Percentiles rank a stretch among this genome's conserved stretches.
Evolutionary conservation across 1,139 yeast genomes (phyloP).

Genomic region (Magnusiomyces suaveolens): DNA sequence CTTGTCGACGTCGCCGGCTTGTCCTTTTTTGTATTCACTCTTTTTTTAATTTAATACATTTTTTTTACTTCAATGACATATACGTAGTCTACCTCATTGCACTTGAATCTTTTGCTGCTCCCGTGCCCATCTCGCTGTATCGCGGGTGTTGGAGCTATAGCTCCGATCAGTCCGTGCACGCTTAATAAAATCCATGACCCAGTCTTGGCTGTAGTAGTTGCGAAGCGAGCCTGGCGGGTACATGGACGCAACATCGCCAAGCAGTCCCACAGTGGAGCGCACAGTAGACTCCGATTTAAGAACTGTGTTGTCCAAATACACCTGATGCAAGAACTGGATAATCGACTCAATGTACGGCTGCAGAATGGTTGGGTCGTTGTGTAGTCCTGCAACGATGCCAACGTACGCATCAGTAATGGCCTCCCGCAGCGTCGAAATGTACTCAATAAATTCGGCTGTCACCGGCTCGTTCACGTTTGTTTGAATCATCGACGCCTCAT

Average conservation of each 20-base stretch:
- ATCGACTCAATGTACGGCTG: conserved; percentile 58
- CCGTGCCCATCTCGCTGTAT: conserved; percentile 94
- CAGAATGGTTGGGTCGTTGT: conserved; percentile 56
- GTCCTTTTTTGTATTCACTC: too few relatives aligned
- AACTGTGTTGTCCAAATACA: conserved; percentile 53
- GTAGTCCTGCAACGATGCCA: conserved; percentile 84
- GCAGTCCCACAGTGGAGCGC: conserved; percentile 72
- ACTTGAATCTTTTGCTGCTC: conserved; percentile 64
- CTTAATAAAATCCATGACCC: conserved; percentile 73
- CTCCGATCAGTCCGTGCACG: conserved; percentile 55
- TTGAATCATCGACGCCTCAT: conserved; percentile 45
- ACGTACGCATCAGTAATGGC: conserved; percentile 90
- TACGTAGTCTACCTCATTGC: too few relatives aligned
- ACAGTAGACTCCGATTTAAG: conserved; percentile 55
- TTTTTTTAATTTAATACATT: too few relatives aligned
- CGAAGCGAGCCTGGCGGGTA: conserved; percentile 71
- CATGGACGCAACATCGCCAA: conserved; percentile 89
- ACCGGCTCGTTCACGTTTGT: background rate
- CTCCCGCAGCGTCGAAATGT: conserved; percentile 62
- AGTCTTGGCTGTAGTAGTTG: conserved; percentile 53
- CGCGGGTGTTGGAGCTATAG: conserved; percentile 60
- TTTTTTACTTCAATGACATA: too few relatives aligned
- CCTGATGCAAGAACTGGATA: conserved; percentile 54
- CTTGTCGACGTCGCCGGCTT: too few relatives aligned
- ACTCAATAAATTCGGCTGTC: conserved; percentile 63